Conservation (phyloP, 2,329 filamentous ascomycete species). For the Colletotrichum higginsianum region DNA sequence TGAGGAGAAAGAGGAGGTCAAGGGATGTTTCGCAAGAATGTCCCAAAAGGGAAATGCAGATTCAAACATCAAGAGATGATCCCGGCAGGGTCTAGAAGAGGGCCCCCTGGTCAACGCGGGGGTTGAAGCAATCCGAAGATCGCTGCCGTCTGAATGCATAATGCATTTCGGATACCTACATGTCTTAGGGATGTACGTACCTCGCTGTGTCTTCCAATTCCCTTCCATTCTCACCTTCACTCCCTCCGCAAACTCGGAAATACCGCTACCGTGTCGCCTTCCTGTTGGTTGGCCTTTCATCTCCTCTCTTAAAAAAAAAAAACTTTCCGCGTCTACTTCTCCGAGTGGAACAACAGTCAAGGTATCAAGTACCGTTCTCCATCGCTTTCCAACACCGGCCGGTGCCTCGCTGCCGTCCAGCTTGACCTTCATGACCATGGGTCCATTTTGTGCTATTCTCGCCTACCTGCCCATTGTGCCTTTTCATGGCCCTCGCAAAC, state of each 20-base stretch:
- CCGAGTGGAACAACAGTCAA: constrained; percentile 22
- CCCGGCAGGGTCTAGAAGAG: constrained; percentile 32
- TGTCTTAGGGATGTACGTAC: neutral
- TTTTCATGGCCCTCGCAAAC: constrained; percentile 10
- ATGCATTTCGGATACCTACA: constrained; percentile 5
- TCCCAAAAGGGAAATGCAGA: constrained; percentile 44
- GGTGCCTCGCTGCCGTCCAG: too few relatives aligned
- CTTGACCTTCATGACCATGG: neutral
- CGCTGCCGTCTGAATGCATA: constrained; percentile 30
- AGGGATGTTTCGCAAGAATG: constrained; percentile 46
- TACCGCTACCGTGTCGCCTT: neutral
- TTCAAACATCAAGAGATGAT: constrained; percentile 29
- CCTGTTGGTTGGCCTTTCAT: constrained; percentile 1
- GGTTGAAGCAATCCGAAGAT: constrained; percentile 38
- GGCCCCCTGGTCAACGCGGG: constrained; percentile 35
- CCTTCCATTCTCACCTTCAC: neutral
- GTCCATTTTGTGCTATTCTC: constrained; percentile 3
- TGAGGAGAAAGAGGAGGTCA: constrained; percentile 28
- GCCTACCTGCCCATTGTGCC: constrained; percentile 8
- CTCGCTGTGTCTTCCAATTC: neutral
- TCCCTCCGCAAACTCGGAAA: neutral
- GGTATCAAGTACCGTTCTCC: constrained; percentile 20
- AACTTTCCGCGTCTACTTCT: constrained; percentile 16
- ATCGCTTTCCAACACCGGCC: constrained; percentile 15
- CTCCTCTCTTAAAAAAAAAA: neutral